Evolutionary conservation across 306 rosid genomes (phyloP).

Genomic region (Cucumis melo): DNA sequence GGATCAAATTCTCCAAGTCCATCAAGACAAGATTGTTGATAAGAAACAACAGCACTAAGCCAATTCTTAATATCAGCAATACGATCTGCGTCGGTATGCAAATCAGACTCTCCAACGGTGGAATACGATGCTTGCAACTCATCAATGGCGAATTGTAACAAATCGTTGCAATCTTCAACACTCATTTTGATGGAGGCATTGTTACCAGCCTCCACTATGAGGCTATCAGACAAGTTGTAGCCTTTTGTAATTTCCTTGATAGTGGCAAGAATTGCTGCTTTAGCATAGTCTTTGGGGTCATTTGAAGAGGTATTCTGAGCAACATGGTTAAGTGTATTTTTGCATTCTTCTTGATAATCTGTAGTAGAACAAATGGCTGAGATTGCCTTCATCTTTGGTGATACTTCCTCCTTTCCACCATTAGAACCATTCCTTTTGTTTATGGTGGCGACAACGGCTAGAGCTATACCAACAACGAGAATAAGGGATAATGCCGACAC

Average conservation of each 20-base stretch:
- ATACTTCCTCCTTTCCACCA: background rate
- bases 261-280: conserved; percentile 25
- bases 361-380: conserved; percentile 24
- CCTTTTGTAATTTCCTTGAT: conserved; percentile 25
- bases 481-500: conserved; percentile 36
- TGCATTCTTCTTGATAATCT: conserved; percentile 28
- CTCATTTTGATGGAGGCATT: conserved; percentile 25
- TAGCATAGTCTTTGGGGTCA: conserved; percentile 29
- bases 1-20: conserved; percentile 14
- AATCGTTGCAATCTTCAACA: conserved; percentile 45
- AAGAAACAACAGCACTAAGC: conserved; percentile 46
- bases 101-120: conserved; percentile 12
- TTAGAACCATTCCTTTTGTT: background rate
- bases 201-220: conserved; percentile 8
- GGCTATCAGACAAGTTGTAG: conserved; percentile 32
- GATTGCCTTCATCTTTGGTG: conserved; percentile 17
- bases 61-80: conserved; percentile 38
- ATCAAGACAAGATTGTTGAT: conserved; percentile 35
- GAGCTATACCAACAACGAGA: conserved; percentile 49
- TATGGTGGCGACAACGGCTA: conserved; percentile 29
- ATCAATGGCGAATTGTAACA: conserved; percentile 27
- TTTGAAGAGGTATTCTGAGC: conserved; percentile 4
- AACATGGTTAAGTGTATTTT: conserved; percentile 18
- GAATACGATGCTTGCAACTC: conserved; percentile 23
- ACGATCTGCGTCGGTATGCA: conserved; percentile 13